Evolutionary conservation across 75 land plant genomes (phyloP), one percentile per base, ranked within the genome.

Genomic region (Picea sitchensis): DNA sequence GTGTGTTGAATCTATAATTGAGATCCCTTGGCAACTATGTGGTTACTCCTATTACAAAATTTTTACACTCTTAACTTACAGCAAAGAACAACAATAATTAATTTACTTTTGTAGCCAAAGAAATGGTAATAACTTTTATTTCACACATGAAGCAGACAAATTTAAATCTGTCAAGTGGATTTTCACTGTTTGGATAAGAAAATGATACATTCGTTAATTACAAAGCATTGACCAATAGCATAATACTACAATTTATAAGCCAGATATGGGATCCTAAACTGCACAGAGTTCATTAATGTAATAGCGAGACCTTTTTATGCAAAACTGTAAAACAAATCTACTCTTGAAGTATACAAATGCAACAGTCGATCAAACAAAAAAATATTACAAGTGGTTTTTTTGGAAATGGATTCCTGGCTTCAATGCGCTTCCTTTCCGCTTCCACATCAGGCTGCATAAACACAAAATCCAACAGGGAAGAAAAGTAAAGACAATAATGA

Each of bases 371-470:
- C 17, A 36, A 47, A 23, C 6, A 41, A 18, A 41, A 18, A 38
- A 69, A 18, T 8, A 69, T 69, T 79, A 87, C 89, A 51, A 87
- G 83, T 68, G 89, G 89, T 73, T 84, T 87, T 79, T 59, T 87
- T 23, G 87, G 89, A 23, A 83, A 85, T 18, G 89, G 89, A 59
- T 87, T 87, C 78, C 79, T 87, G 3, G 89, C 89, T 74, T 87
- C 89, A 68, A 87, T 84, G 47, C 89, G 87, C 57, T 79, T 81
- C 69, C 89, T 85, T 72, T 87, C 89, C 54, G 60, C 82, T 76
- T 87, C 86, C 73, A 85, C 87, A 76, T 87, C 88, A 81, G 89
- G 89, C 89, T 87, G 89, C 80, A 85, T 38, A 41, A 69, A 41
- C 51, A 69, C 51, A 41, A 69, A 36, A 69, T 41, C 41, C 18